Percentiles rank a stretch among this genome's conserved stretches.
These are phyloP conservation scores for Orbilia ellipsospora DNA, from an alignment of 2,329 filamentous ascomycete species.

Conservation along the genomic window DNA sequence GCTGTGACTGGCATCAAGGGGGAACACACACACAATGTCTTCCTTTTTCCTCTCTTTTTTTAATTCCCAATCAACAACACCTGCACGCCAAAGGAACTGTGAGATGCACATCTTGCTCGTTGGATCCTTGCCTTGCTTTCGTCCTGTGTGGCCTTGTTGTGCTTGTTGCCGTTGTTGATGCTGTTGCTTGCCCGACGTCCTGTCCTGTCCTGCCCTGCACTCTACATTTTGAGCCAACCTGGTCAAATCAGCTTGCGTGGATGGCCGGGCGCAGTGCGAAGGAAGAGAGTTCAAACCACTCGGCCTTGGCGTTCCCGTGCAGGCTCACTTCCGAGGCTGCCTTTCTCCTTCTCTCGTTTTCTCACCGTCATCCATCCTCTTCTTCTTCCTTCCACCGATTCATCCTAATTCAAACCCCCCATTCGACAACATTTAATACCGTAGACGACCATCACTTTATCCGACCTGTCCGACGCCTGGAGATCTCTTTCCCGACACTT, in stretches of 20 bases:
- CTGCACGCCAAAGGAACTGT: conserved; percentile 36
- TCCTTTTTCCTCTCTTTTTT: neutral
- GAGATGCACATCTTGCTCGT: neutral
- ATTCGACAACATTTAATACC: conserved; percentile 13
- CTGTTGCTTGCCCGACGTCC: neutral
- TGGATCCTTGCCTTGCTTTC: neutral
- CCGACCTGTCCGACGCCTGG: neutral
- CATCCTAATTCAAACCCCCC: neutral
- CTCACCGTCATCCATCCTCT: conserved; percentile 24
- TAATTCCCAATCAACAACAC: conserved; percentile 2
- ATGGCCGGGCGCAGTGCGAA: conserved; percentile 9
- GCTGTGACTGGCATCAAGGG: conserved; percentile 21
- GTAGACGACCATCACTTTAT: neutral
- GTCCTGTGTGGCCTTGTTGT: neutral
- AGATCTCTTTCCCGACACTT: neutral
- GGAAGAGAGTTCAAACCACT: neutral
- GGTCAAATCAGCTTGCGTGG: conserved; percentile 44
- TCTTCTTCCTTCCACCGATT: conserved; percentile 1
- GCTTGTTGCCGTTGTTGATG: neutral
- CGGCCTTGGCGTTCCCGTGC: neutral
- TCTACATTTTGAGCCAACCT: conserved; percentile 16
- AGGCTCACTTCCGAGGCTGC: conserved; percentile 44
- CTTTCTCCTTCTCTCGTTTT: conserved; percentile 13
- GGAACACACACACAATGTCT: neutral
- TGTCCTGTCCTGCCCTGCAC: neutral